Evolutionary conservation across 441 rosid genomes (phyloP).

Genomic region (Capsella rubella): DNA sequence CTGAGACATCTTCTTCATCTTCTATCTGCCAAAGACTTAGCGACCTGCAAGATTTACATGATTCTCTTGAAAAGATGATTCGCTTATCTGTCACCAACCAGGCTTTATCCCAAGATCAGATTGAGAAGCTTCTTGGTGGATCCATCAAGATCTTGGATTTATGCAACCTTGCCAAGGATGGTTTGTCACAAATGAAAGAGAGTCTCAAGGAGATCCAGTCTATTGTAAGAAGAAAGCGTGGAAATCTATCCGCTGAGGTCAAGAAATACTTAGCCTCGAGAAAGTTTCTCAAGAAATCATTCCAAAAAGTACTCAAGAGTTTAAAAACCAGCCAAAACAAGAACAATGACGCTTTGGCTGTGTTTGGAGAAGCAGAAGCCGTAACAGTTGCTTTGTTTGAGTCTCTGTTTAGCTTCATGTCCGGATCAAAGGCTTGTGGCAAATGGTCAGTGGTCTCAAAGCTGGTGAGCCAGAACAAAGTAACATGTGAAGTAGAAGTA

Average conservation of each 20-base stretch:
- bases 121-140: conserved; percentile 53
- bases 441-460: conserved; percentile 54
- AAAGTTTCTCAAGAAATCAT: conserved; percentile 40
- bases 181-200: conserved; percentile 46
- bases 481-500: conserved; percentile 18
- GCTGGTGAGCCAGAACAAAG: conserved; percentile 40
- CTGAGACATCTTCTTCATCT: conserved; percentile 34
- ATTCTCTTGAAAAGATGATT: conserved; percentile 46
- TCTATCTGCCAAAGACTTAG: conserved; percentile 41
- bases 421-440: conserved; percentile 37
- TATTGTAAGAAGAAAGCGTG: conserved; percentile 43
- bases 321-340: conserved; percentile 1
- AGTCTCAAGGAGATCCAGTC: conserved; percentile 45
- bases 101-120: conserved; percentile 33
- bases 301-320: conserved; percentile 12
- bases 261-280: conserved; percentile 39
- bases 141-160: conserved; percentile 44
- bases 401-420: conserved; percentile 43
- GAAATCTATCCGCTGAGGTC: conserved; percentile 40
- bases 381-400: conserved; percentile 41
- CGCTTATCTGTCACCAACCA: conserved; percentile 44
- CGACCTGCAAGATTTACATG: conserved; percentile 47
- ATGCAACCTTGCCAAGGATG: conserved; percentile 41
- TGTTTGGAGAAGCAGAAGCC: conserved; percentile 49
- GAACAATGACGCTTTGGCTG: conserved; percentile 6